Evolutionary conservation across 768 basidiomycete genomes (phyloP), one percentile per base, ranked within the genome.

Genomic region (Calvatia gigantea): DNA sequence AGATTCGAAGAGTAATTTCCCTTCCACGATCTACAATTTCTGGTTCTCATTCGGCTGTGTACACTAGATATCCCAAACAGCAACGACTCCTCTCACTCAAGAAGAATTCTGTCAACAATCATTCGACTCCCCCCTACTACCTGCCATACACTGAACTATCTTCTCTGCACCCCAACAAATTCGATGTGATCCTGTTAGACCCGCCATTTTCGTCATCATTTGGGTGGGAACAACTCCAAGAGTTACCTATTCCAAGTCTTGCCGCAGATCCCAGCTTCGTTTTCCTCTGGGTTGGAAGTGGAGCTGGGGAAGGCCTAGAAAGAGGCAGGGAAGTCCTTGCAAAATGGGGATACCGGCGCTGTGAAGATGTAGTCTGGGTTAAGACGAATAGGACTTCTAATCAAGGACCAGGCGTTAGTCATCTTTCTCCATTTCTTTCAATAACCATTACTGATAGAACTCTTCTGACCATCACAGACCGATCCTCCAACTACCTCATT

Each of bases 341-440:
- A 1, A 89, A 84, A 69, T 99, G 96, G 95, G 97, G 96, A 3
- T 96, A 94, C 66, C 75, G 94, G 39, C 73, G 97, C 48, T 97
- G 94, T 64, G 97, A 99, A 64, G 97, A 99, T 66, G 91, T 99
- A n/a, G 91, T 97, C 4, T 98, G 94, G 95, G 88, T 97, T 54
- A 94, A 93, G 74, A 95, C 93, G 43, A 99, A 98, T 67, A 80
- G 79, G 57, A 76, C 71, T 19, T 78, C 73, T 21, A 89, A 89
- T 67, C 76, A 76, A 14, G 90, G 90, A 1, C 87, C 92, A 51
- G 90, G 89, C 54, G 88, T 89, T 66, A 63, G 85, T 6, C 46
- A 75, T 14, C 39, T 47, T 44, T 11, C 48, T 37, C 39, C 31
- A 51, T 57, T 45, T 38, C 21, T 53, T 19, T 25, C n/a, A 25